A percentile compares a stretch with the other conserved stretches of the same genome.
phyloP scores from a whole-genome alignment of 768 basidiomycete species.

The Termitomyces titanicus region DNA sequence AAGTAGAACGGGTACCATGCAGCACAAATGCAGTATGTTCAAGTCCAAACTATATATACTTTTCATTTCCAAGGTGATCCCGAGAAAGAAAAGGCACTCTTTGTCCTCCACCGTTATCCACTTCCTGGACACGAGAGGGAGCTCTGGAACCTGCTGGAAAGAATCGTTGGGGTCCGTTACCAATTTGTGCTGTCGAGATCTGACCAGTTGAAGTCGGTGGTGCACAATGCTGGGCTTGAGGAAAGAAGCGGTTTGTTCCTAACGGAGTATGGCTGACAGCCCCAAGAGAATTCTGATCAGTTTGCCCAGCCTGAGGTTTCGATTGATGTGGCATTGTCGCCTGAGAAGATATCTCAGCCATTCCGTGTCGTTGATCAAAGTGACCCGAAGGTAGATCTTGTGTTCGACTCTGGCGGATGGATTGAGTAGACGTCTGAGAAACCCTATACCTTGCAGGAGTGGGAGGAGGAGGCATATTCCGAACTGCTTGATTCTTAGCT shows the following conservation, averaged over 20 bases:
- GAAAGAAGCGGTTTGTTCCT: constrained; percentile 8
- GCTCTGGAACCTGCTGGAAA: constrained; percentile 19
- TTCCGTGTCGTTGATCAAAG: constrained; percentile 25
- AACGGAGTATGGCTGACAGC: constrained; percentile 7
- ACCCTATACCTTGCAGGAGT: constrained; percentile 23
- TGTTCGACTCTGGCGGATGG: constrained; percentile 5
- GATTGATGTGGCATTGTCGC: constrained; percentile 25
- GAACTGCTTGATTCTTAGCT: constrained; percentile 9
- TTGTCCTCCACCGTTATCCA: constrained; percentile 33
- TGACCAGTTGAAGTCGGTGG: constrained; percentile 8
- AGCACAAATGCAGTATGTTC: neutral
- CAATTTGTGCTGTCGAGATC: constrained; percentile 14
- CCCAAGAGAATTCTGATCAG: constrained; percentile 1
- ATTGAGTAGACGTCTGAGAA: constrained; percentile 5
- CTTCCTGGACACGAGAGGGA: constrained; percentile 21
- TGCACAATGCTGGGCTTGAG: constrained; percentile 8
- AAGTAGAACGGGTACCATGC: neutral
- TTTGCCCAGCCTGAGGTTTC: constrained; percentile 10
- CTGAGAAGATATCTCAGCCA: constrained; percentile 56
- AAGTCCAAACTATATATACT: constrained; percentile 8
- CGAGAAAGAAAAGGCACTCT: constrained; percentile 49
- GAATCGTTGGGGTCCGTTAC: constrained; percentile 20
- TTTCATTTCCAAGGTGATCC: constrained; percentile 8
- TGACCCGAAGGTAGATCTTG: constrained; percentile 12
- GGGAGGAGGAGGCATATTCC: constrained; percentile 19